phyloP scores from a whole-genome alignment of 805 yeast genomes.

The Ogataea corticis region DNA sequence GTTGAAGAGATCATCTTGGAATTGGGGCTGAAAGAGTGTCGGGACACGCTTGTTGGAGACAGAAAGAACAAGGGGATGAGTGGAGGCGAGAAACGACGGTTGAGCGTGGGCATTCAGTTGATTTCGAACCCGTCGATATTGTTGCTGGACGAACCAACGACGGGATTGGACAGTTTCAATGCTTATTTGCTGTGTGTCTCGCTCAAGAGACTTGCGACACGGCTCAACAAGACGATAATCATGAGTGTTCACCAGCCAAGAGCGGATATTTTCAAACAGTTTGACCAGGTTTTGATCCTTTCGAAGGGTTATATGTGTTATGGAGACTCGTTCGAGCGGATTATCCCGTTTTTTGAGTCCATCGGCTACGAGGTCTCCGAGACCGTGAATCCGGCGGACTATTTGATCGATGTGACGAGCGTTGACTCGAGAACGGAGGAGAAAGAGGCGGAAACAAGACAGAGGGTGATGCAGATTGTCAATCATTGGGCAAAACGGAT shows the following conservation, averaged over 20 bases:
- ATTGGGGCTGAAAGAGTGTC: slow-evolving; percentile 65
- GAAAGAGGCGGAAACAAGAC: slow-evolving; percentile 36
- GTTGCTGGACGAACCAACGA: slow-evolving; percentile 85
- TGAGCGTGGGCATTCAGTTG: slow-evolving; percentile 76
- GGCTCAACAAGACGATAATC: slow-evolving; percentile 65
- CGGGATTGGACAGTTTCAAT: slow-evolving; percentile 80
- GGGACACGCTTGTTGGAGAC: slow-evolving; percentile 59
- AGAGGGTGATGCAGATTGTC: slow-evolving; percentile 37
- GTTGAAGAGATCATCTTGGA: slow-evolving; percentile 63
- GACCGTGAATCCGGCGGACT: slow-evolving; percentile 63
- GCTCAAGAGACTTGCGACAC: slow-evolving; percentile 54
- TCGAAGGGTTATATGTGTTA: slow-evolving; percentile 58
- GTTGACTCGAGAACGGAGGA: slow-evolving; percentile 47
- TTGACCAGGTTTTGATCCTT: slow-evolving; percentile 67
- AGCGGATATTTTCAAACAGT: slow-evolving; percentile 66
- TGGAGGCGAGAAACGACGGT: slow-evolving; percentile 82
- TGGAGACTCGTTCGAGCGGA: slow-evolving; percentile 43
- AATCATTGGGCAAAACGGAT: slow-evolving; percentile 39
- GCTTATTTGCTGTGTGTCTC: slow-evolving; percentile 65
- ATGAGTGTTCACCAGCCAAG: slow-evolving; percentile 85
- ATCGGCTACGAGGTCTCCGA: slow-evolving; percentile 48
- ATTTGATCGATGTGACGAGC: slow-evolving; percentile 55
- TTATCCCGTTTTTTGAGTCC: slow-evolving; percentile 49
- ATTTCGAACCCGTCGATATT: slow-evolving; percentile 73
- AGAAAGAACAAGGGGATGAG: slow-evolving; percentile 59